Base-by-base conservation (phyloP, 1,284 basidiomycete species). In the Cystobasidium sp. region DNA sequence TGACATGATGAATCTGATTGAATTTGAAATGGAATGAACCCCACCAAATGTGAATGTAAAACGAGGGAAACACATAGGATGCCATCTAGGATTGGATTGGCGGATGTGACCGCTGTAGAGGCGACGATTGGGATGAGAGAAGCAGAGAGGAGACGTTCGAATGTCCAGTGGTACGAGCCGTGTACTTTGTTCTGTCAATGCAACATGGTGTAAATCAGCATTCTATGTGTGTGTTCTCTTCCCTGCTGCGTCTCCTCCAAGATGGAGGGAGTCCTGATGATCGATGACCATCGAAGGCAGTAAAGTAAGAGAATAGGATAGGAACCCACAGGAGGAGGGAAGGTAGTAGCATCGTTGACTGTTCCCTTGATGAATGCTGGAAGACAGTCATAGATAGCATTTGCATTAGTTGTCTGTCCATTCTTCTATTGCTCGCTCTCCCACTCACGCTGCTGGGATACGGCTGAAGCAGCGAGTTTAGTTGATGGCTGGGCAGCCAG, bases 141-240 rank as follows among this genome's bases (percentile, higher is more conserved):
- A 0, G 92, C 95, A 0, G 92, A 90, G 72, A 98, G 87, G 20
- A 94, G 86, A 69, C 96, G 91, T 84, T 99, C 96, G 81, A 98
- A 97, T 0, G 93, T 89, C 96, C 96, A 99, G 87, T 98, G 96
- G 84, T 97, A 91, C 1, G 93, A 96, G 64, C 97, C 96, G 81
- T 97, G 92, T 3, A 88, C 83, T 81, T 88, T 89, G 76, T 88
- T 90, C 8, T 73, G 62, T 75, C 8, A 24, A 39, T 59, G 10
- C 20, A 24, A 61, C 53, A 58, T 9, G 51, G 10, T 41, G 3
- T 39, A 39, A n/a, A n/a, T 58, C 56, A 58, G 56, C n/a, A n/a
- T n/a, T n/a, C n/a, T 58, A 58, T 58, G 37, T 14, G 12, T 39
- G 16, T 8, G 9, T 41, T 6, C 43, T 39, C 31, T 7, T 39